These are phyloP conservation scores for Microglena sp. DNA, from an alignment of 139 green algal genomes.

Conservation along the genomic window DNA sequence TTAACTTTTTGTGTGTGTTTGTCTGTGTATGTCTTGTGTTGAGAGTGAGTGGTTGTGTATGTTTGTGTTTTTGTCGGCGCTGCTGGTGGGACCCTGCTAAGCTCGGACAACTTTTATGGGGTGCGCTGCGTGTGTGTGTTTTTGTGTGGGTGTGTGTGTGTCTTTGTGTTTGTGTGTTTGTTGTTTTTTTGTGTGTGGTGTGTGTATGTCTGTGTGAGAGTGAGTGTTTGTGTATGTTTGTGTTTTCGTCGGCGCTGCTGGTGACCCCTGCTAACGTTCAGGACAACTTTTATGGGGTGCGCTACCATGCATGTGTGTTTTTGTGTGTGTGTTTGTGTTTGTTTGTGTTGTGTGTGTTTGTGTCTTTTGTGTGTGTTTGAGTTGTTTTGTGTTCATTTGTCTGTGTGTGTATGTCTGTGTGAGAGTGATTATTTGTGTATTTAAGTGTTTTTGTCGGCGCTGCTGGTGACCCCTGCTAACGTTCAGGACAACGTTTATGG, in stretches of 20 bases:
- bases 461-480: slow-evolving; percentile 2
- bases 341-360: background rate
- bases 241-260: slow-evolving; percentile 3
- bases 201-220: slow-evolving; percentile 7
- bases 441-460: background rate
- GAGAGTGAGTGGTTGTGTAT: too few species aligned
- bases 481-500: slow-evolving; percentile 4
- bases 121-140: background rate
- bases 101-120: background rate
- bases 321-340: background rate
- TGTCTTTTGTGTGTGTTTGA: background rate
- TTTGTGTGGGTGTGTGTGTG: background rate
- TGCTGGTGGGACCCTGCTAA: too few species aligned
- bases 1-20: background rate
- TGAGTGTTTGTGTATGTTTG: background rate
- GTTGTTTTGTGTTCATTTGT: background rate
- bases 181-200: too few species aligned
- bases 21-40: background rate
- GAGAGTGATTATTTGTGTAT: background rate
- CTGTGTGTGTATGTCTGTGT: background rate
- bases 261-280: background rate
- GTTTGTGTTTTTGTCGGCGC: too few species aligned
- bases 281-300: slow-evolving; percentile 5
- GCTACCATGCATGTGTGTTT: background rate
- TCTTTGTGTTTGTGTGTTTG: slow-evolving; percentile 1